A percentile compares a stretch with the other conserved stretches of the same genome.
phyloP scores from a whole-genome alignment of 331 rosid genomes.

The Malus hybrid region DNA sequence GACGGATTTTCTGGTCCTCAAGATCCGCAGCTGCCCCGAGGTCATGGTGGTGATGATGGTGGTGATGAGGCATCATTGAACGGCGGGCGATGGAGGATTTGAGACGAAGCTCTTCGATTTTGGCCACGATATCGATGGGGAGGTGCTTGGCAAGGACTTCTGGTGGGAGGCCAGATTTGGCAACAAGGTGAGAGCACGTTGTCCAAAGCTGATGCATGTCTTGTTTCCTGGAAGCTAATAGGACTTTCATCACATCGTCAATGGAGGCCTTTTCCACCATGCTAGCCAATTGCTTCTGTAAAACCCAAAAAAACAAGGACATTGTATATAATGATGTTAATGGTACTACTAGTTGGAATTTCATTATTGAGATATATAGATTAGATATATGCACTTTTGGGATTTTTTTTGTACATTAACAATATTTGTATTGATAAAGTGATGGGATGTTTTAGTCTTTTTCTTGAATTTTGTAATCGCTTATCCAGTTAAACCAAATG shows the following conservation, averaged over 20 bases:
- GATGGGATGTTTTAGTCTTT: slow-evolving; percentile 22
- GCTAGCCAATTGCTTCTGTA: slow-evolving; percentile 88
- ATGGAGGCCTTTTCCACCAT: slow-evolving; percentile 96
- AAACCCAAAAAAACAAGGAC: neutral
- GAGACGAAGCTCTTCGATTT: slow-evolving; percentile 88
- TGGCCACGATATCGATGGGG: slow-evolving; percentile 75
- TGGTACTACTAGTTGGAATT: neutral
- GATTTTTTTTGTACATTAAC: neutral
- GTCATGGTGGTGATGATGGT: slow-evolving; percentile 45
- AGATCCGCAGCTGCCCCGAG: slow-evolving; percentile 65
- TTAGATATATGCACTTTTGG: neutral
- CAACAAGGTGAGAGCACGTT: slow-evolving; percentile 88
- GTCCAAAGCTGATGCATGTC: slow-evolving; percentile 98
- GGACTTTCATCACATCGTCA: slow-evolving; percentile 95
- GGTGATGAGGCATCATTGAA: slow-evolving; percentile 45
- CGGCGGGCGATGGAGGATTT: slow-evolving; percentile 75
- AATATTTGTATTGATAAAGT: neutral
- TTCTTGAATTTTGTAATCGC: slow-evolving; percentile 13
- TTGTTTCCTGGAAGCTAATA: slow-evolving; percentile 90
- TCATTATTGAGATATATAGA: neutral
- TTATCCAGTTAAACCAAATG: slow-evolving; percentile 34
- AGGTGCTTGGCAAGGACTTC: slow-evolving; percentile 88
- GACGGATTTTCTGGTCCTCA: slow-evolving; percentile 84
- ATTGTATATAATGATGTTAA: neutral
- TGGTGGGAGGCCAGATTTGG: slow-evolving; percentile 85